Evolutionary conservation across 1,284 basidiomycete species (phyloP), one percentile per base, ranked within the genome.

Genomic region (Bjerkandera adusta): DNA sequence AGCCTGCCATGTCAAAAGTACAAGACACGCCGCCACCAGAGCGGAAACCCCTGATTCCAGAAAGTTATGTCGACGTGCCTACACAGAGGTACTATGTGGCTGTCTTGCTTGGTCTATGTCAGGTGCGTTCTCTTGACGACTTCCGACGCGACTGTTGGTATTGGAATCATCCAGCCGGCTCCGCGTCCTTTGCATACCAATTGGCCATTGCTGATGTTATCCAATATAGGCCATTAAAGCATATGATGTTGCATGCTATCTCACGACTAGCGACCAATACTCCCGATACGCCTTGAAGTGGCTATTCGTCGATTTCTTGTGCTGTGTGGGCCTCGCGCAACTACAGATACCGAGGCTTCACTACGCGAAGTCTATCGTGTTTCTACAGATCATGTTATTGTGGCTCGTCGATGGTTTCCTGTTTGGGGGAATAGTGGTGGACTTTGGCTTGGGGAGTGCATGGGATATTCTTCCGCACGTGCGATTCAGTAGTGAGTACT

Each of bases 331-430:
- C 20, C 77, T 92, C 18, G 73, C 80, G 1, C 73, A 74, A 53
- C 72, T 93, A 16, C 81, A 85, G 49, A 89, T 93, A 71, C 90
- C 91, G 10, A 74, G 88, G 33, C 73, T 93, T 40, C 78, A 77
- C 47, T 89, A 89, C 57, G 75, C 73, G 51, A 82, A 72, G 58
- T 72, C 83, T 12, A 71, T 82, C 3, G 74, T 85, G 25, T 51
- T 75, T 10, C 68, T 85, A 24, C 80, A 86, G 57, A 73, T 90
- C 29, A 50, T 76, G 5, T 56, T 70, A 1, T 60, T 88, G 2
- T 81, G 77, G 65, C 69, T 83, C 32, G 53, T 87, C 30, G 79
- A 92, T 61, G 84, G 80, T 2, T 47, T 88, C 16, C 59, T 90
- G 55, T 89, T 93, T 59, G 88, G 89, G 21, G 81, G 77, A 12